Evolutionary conservation across 768 basidiomycete genomes (phyloP), one percentile per base, ranked within the genome.

Genomic region (Mycena pura): DNA sequence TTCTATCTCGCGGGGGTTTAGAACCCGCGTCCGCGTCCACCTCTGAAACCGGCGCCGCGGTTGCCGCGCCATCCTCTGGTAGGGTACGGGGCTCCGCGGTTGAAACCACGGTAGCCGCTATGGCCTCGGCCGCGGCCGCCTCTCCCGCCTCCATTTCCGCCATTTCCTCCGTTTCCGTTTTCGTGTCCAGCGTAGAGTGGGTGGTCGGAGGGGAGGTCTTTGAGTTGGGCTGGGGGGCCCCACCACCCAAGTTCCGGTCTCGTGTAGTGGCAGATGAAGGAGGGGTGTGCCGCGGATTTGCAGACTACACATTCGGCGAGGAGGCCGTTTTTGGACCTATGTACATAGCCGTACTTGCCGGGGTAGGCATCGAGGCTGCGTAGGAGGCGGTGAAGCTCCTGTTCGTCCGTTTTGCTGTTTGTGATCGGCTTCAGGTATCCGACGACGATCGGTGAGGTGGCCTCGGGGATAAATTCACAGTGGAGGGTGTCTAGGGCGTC

Each of bases 201-300:
- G 39, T 59, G 19, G 29, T 59, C 47, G 22, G n/a, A 14, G 40
- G 47, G 41, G 29, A 59, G 57, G 1, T 59, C 57, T 0, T n/a
- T 14, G 31, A 59, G 47, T 22, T 51, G 57, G n/a, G 38, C 48
- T 3, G 47, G 47, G 3, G 57, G 57, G 11, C 57, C 57, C 57
- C 57, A 59, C 48, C 47, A 59, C 10, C 40, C 43, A 28, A 59
- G 24, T 1, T 59, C 34, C 22, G 40, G 31, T 1, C 29, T 21
- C n/a, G 41, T 15, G 34, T 51, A 59, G 1, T 13, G 48, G 50
- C 57, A 59, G 17, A 27, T 27, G 43, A 51, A 59, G 31, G 57
- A 4, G 21, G 57, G 57, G 34, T 59, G 57, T 29, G 51, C 49
- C 1, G 41, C 22, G 21, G 10, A 10, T 15, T 59, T 59, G 57